Percentiles rank a stretch among this genome's conserved stretches.
Conservation (phyloP, 176 grass and related monocot species). For the Triticum monococcum region DNA sequence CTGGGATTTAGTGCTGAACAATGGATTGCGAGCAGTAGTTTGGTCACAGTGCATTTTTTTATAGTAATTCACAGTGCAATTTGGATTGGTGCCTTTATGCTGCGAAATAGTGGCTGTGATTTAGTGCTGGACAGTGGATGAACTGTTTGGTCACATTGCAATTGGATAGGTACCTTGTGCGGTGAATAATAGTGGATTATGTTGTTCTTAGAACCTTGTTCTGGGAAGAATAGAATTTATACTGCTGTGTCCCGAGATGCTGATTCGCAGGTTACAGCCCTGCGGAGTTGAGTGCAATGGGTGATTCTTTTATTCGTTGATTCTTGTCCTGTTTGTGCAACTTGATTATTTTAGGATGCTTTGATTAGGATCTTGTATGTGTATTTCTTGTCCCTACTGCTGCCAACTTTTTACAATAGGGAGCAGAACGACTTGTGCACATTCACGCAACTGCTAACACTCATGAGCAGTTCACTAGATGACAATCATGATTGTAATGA, state of each 20-base stretch:
- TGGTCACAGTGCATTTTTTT: not conserved
- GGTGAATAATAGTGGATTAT: not conserved
- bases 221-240: not conserved
- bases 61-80: not conserved
- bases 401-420: not conserved
- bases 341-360: not conserved
- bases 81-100: not conserved
- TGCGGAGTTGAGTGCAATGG: not conserved
- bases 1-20: not conserved
- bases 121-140: too few relatives aligned
- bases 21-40: not conserved
- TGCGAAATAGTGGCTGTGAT: not conserved
- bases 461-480: not conserved
- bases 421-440: not conserved
- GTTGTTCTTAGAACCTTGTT: not conserved
- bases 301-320: not conserved
- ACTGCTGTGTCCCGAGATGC: not conserved
- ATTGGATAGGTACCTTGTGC: not conserved
- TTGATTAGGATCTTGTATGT: not conserved
- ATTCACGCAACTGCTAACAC: not conserved
- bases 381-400: not conserved
- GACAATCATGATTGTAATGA: not conserved
- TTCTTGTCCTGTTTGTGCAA: not conserved
- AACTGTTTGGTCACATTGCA: not conserved
- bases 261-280: not conserved